These are phyloP conservation scores for Sextonia rubra DNA, from an alignment of 164 flowering plant species.

Conservation along the genomic window DNA sequence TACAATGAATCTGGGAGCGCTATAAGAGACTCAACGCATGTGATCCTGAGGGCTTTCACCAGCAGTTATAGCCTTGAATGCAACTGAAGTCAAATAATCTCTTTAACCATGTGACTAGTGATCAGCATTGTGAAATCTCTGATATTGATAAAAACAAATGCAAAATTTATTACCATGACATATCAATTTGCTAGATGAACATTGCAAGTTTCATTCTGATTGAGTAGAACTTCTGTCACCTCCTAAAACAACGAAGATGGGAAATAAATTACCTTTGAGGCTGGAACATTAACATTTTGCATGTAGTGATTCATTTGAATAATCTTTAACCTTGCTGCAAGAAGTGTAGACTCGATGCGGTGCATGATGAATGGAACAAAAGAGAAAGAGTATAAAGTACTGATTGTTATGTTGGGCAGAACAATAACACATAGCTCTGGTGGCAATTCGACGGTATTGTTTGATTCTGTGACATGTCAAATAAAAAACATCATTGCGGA, in stretches of 20 bases:
- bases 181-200: not conserved
- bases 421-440: conserved; percentile 72
- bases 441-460: conserved; percentile 55
- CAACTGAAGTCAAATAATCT: too few relatives aligned
- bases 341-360: conserved; percentile 61
- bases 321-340: conserved; percentile 54
- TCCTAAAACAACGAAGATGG: not conserved
- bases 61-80: too few relatives aligned
- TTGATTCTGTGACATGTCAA: conserved; percentile 36
- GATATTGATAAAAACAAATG: not conserved
- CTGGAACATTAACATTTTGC: conserved; percentile 47
- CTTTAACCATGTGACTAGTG: too few relatives aligned
- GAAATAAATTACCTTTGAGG: conserved; percentile 43
- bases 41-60: too few relatives aligned
- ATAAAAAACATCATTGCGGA: not conserved
- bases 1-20: too few relatives aligned
- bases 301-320: conserved; percentile 40
- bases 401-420: conserved; percentile 58
- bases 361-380: conserved; percentile 78
- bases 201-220: not conserved
- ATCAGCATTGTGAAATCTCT: too few relatives aligned
- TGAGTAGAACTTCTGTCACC: not conserved
- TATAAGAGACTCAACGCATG: too few relatives aligned
- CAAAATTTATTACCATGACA: not conserved
- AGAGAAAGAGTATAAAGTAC: conserved; percentile 61